Percentiles rank a stretch among this genome's conserved stretches.
These are phyloP conservation scores for Solanum piurae DNA, from an alignment of 257 asterid species.

Conservation along the genomic window DNA sequence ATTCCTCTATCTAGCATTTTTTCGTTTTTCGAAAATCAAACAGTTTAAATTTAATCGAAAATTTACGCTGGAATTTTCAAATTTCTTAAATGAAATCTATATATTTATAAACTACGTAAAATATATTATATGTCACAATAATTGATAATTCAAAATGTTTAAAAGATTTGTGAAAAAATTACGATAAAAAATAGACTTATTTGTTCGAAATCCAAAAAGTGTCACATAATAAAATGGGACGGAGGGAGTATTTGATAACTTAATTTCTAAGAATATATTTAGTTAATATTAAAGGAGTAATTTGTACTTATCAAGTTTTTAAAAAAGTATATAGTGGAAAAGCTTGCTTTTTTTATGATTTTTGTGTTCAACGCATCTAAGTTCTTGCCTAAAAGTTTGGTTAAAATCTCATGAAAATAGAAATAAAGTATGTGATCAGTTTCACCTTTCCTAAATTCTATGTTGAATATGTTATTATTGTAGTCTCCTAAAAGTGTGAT, in stretches of 20 bases:
- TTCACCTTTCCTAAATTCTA: not conserved
- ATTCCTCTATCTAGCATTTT: too few species aligned
- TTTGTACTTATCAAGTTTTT: not conserved
- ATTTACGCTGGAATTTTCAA: rapidly evolving
- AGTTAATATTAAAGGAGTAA: not conserved
- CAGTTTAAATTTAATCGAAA: rapidly evolving
- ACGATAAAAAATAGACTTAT: rapidly evolving
- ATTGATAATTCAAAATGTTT: too few species aligned
- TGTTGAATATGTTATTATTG: too few species aligned
- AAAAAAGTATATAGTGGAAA: not conserved
- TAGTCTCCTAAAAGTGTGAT: too few species aligned
- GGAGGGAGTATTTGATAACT: not conserved
- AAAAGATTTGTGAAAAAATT: too few species aligned
- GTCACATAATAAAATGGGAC: too few species aligned
- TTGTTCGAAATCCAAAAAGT: rapidly evolving
- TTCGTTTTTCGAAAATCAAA: rapidly evolving
- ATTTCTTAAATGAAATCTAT: too few species aligned
- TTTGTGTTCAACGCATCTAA: not conserved
- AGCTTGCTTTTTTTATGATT: not conserved
- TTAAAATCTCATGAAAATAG: not conserved
- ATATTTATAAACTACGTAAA: too few species aligned
- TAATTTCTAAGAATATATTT: not conserved
- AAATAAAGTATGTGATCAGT: not conserved
- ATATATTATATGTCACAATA: too few species aligned
- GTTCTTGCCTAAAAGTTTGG: not conserved